Percentiles rank a stretch among this genome's conserved stretches.
Conservation (phyloP, 208 protist genomes). For the Trypanosoma scelopori region DNA sequence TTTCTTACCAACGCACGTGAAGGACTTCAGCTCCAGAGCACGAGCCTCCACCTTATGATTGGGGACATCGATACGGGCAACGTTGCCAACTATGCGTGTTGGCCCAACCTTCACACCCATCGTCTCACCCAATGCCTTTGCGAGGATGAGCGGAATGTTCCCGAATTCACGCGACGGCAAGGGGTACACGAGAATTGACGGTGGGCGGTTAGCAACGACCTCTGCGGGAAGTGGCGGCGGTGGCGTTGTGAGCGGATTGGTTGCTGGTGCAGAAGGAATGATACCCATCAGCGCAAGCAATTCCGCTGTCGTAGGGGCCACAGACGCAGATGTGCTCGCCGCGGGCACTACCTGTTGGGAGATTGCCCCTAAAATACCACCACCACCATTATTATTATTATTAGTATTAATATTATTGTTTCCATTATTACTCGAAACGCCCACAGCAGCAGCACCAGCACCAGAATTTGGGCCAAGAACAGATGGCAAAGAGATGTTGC, state of each 20-base stretch:
- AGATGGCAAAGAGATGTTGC: not conserved
- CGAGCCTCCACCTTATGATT: conserved; percentile 84
- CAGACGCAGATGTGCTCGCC: not conserved
- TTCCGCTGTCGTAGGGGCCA: conserved; percentile 49
- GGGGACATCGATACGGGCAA: conserved; percentile 81
- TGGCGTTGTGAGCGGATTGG: conserved; percentile 54
- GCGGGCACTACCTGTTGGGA: conserved; percentile 2
- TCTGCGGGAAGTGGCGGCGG: conserved; percentile 79
- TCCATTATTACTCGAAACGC: no score
- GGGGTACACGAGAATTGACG: conserved; percentile 85
- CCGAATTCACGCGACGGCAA: conserved; percentile 56
- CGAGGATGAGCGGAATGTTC: conserved; percentile 74
- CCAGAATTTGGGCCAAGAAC: no score
- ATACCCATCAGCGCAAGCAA: conserved; percentile 62
- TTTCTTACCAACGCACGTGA: conserved; percentile 73
- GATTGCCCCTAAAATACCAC: not conserved
- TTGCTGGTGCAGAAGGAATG: conserved; percentile 12
- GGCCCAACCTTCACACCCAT: conserved; percentile 85
- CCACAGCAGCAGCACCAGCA: no score
- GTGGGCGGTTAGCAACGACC: conserved; percentile 56
- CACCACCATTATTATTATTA: not conserved
- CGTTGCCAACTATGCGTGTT: conserved; percentile 73
- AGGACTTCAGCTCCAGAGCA: conserved; percentile 71
- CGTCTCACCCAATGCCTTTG: conserved; percentile 76
- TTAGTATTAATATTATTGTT: not conserved